Base-by-base conservation (phyloP, 306 rosid genomes). In the Ammopiptanthus mongolicus region DNA sequence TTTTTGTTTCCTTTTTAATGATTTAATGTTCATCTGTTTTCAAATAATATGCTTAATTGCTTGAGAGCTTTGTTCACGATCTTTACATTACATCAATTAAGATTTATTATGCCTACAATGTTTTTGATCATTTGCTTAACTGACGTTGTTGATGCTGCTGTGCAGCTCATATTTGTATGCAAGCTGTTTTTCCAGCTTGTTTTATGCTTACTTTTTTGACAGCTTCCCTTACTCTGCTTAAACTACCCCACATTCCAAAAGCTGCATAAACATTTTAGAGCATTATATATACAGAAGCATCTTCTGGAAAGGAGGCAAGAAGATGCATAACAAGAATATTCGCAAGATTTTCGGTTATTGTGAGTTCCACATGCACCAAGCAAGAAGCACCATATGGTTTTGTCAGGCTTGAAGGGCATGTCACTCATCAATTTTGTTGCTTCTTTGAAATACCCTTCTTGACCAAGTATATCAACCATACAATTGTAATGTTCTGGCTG, bases 391-490 rank as follows among this genome's bases (percentile, higher is more conserved):
- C 97, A 88, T 69, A 83, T 76, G 74, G 77, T 74, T 76, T 83
- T 87, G 82, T 88, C 84, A 7, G 97, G 91, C 80, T 88, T 77
- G 75, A 85, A 91, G 22, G 96, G 97, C 95, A 90, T 89, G 55
- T 66, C 78, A 47, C 74, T 74, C 56, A 91, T 90, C 84, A 90
- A 75, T 47, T 82, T 83, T 61, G 7, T 65, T 22, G 89, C 91
- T 84, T 94, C 97, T 65, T 88, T 58, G 46, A 89, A 73, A 64
- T 25, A 53, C 48, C 97, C 97, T 47, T 86, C 88, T 78, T 83
- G 90, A 81, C 94, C 87, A 44, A 91, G 89, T 65, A 94, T 80
- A 86, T 94, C 97, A 74, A 94, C 90, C 91, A 91, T 87, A 83
- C 98, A 94, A 75, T 84, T 83, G 79, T 88, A 94, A 80, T 94